Evolutionary conservation across 2,329 filamentous ascomycete genomes (phyloP).

Genomic region (Endothia cerciana): DNA sequence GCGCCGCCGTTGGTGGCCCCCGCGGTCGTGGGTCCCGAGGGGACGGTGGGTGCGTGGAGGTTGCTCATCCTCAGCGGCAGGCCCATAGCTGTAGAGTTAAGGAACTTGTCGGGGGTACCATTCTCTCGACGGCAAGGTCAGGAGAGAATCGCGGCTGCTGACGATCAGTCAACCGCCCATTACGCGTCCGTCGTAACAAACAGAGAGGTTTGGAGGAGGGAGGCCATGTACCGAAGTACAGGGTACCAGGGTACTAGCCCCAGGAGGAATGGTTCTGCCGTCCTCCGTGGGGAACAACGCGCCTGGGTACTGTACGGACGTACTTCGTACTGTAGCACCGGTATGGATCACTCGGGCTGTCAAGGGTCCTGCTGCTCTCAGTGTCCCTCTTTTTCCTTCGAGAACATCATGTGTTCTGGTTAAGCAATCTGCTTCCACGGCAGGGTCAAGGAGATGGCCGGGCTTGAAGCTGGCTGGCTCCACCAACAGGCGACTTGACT

Average conservation of each 20-base stretch:
- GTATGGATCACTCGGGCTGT: neutral
- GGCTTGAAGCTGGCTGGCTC: neutral
- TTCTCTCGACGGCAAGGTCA: slow-evolving; percentile 9
- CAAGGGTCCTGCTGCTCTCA: slow-evolving; percentile 5
- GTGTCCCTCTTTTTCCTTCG: slow-evolving; percentile 12
- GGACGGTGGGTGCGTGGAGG: slow-evolving; percentile 62
- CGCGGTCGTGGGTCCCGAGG: slow-evolving; percentile 75
- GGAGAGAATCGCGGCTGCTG: slow-evolving; percentile 5
- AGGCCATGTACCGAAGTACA: neutral
- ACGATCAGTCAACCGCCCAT: slow-evolving; percentile 28
- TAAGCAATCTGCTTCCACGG: neutral
- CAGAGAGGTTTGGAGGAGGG: neutral
- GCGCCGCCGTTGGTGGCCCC: slow-evolving; percentile 63
- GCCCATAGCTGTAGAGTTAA: slow-evolving; percentile 34
- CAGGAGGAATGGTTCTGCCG: slow-evolving; percentile 9
- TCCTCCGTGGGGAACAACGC: neutral
- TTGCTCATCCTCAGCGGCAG: slow-evolving; percentile 54
- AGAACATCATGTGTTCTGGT: neutral
- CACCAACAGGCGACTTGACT: neutral
- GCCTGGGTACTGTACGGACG: slow-evolving; percentile 1
- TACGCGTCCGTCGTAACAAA: slow-evolving; percentile 21
- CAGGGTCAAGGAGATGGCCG: neutral
- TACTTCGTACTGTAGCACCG: neutral
- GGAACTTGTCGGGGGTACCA: slow-evolving; percentile 15
- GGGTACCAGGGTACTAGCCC: neutral